phyloP scores from a whole-genome alignment of 331 rosid species.

The Pyracantha coccinea region DNA sequence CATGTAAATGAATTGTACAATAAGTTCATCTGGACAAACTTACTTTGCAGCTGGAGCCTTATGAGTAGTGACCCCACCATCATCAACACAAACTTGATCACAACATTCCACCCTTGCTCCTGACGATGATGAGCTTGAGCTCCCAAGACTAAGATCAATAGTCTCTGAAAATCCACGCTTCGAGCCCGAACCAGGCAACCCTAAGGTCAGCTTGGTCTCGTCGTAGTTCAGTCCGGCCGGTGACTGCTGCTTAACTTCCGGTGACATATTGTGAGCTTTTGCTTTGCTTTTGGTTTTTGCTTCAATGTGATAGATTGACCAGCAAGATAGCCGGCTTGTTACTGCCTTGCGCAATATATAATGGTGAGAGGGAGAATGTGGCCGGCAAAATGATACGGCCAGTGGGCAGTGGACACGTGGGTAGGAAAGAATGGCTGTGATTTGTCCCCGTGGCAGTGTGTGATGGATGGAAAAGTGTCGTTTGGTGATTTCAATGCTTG shows the following conservation, averaged over 20 bases:
- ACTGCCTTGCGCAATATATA: slow-evolving; percentile 10
- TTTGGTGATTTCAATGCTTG: slow-evolving; percentile 8
- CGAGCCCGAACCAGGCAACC: slow-evolving; percentile 38
- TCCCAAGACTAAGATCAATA: slow-evolving; percentile 31
- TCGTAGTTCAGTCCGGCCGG: slow-evolving; percentile 26
- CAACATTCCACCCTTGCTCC: background rate
- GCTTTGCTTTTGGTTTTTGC: no score
- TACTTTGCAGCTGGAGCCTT: slow-evolving; percentile 36
- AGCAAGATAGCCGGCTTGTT: background rate
- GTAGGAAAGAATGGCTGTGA: background rate
- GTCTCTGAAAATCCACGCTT: slow-evolving; percentile 47
- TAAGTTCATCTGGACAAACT: background rate
- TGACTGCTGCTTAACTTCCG: slow-evolving; percentile 9
- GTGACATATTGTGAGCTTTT: slow-evolving; percentile 20
- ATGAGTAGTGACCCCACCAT: slow-evolving; percentile 3
- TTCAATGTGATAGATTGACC: background rate
- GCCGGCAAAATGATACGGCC: slow-evolving; percentile 9
- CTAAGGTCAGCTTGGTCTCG: slow-evolving; percentile 48
- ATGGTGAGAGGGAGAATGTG: background rate
- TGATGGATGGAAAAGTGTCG: slow-evolving; percentile 29
- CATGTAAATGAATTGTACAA: background rate
- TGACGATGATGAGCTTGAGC: slow-evolving; percentile 1
- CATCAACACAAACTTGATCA: background rate
- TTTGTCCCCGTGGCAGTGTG: slow-evolving; percentile 13
- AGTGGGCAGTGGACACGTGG: slow-evolving; percentile 12